Base-by-base conservation (phyloP, 306 rosid genomes). In the Sesbania bispinosa region DNA sequence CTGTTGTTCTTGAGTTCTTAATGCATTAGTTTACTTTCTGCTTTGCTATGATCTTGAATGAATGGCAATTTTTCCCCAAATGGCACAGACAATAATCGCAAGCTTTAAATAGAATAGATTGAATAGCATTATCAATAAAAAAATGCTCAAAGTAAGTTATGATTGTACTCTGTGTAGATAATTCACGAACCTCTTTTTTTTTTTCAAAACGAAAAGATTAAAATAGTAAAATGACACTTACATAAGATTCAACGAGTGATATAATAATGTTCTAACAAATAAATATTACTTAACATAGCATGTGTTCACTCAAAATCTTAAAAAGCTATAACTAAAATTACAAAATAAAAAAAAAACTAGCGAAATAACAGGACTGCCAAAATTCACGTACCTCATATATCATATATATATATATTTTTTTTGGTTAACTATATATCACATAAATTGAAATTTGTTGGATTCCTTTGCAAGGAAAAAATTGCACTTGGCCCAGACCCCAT, bases 311-410 rank as follows among this genome's bases (percentile, higher is more conserved):
- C n/a, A n/a, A n/a, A n/a, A n/a, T n/a, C n/a, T n/a, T n/a, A n/a
- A n/a, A n/a, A n/a, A n/a, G n/a, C n/a, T n/a, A n/a, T n/a, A n/a
- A n/a, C n/a, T n/a, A n/a, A n/a, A n/a, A n/a, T n/a, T n/a, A n/a
- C n/a, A n/a, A n/a, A n/a, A n/a, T n/a, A n/a, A n/a, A n/a, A n/a
- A n/a, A n/a, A n/a, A n/a, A n/a, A n/a, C n/a, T n/a, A n/a, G n/a
- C n/a, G n/a, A n/a, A n/a, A n/a, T n/a, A n/a, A n/a, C n/a, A n/a
- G n/a, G n/a, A n/a, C n/a, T n/a, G n/a, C n/a, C n/a, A n/a, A n/a
- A n/a, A n/a, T n/a, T 75, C 35, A 39, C 14, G 27, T 64, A 57
- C 65, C 38, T 74, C 18, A n/a, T n/a, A n/a, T n/a, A n/a, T n/a
- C n/a, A n/a, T n/a, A n/a, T n/a, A n/a, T n/a, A n/a, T n/a, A n/a